Percentiles rank a stretch among this genome's conserved stretches.
Evolutionary conservation across 108 stramenopile species (phyloP).

Genomic region (Cyclotella atomus): DNA sequence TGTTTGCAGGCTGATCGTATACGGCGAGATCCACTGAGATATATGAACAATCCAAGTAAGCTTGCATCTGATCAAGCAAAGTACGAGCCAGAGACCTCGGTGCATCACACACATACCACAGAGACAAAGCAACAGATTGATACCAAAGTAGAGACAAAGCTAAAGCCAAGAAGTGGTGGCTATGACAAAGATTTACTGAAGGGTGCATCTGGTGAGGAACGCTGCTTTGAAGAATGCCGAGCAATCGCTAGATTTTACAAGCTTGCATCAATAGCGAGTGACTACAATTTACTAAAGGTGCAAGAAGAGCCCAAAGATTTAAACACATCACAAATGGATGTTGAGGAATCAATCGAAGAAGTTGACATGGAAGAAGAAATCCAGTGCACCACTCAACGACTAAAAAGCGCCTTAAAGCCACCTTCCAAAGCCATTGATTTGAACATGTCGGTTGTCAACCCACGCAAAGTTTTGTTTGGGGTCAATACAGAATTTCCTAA

Average conservation of each 20-base stretch:
- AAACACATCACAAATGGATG: slow-evolving; percentile 59
- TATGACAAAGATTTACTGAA: slow-evolving; percentile 56
- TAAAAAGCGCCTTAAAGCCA: slow-evolving; percentile 22
- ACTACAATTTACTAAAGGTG: slow-evolving; percentile 63
- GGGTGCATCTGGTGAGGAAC: slow-evolving; percentile 59
- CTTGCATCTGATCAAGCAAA: slow-evolving; percentile 51
- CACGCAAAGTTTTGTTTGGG: slow-evolving; percentile 50
- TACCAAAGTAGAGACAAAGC: not conserved
- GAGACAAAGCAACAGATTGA: not conserved
- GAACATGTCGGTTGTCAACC: not conserved
- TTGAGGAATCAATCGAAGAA: slow-evolving; percentile 54
- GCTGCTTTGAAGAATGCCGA: slow-evolving; percentile 80
- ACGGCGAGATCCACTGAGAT: slow-evolving; percentile 73
- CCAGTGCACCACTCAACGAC: slow-evolving; percentile 9
- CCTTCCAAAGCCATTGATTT: not conserved
- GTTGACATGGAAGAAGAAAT: slow-evolving; percentile 29
- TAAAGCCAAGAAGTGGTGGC: slow-evolving; percentile 20
- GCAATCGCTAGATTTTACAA: slow-evolving; percentile 47
- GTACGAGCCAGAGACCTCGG: slow-evolving; percentile 20
- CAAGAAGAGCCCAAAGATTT: slow-evolving; percentile 12
- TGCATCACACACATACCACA: not conserved
- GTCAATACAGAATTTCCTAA: slow-evolving; percentile 43
- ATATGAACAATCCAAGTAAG: slow-evolving; percentile 68
- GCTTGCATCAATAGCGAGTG: slow-evolving; percentile 28
- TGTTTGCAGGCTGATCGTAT: slow-evolving; percentile 61